phyloP scores from a whole-genome alignment of 2,329 filamentous ascomycete genomes.

The Microsporum audouinii region DNA sequence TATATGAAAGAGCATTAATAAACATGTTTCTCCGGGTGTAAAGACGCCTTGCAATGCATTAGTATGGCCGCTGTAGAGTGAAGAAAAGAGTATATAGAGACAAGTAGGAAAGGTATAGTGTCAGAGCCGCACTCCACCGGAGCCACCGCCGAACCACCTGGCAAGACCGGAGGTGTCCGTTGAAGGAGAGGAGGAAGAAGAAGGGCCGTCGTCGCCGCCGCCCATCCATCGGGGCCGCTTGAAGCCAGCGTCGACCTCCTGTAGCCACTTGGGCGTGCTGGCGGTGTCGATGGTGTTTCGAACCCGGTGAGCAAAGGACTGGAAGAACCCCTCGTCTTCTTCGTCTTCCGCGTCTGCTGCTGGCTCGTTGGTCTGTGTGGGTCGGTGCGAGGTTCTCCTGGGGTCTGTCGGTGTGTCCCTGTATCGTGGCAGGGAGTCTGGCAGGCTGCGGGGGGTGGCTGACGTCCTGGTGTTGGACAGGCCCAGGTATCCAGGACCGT shows the following conservation, averaged over 20 bases:
- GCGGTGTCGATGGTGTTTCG: slow-evolving; percentile 84
- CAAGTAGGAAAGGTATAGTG: not conserved
- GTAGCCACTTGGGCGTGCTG: slow-evolving; percentile 71
- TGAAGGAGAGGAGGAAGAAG: not conserved
- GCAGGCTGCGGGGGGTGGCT: not conserved
- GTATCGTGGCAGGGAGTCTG: slow-evolving; percentile 4
- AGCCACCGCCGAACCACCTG: not conserved
- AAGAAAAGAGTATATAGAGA: not conserved
- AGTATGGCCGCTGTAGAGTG: too few relatives aligned
- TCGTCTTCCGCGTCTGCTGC: slow-evolving; percentile 18
- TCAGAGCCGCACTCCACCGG: slow-evolving; percentile 1
- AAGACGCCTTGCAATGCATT: too few relatives aligned
- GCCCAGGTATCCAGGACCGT: slow-evolving; percentile 44
- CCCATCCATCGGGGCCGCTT: slow-evolving; percentile 76
- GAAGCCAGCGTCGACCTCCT: slow-evolving; percentile 56
- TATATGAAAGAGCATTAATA: too few relatives aligned
- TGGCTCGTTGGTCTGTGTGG: not conserved
- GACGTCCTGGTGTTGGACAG: slow-evolving; percentile 23
- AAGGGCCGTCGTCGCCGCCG: slow-evolving; percentile 38
- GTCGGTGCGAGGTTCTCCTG: not conserved
- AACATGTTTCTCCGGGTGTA: too few relatives aligned
- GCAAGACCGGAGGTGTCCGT: not conserved
- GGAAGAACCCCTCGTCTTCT: slow-evolving; percentile 62
- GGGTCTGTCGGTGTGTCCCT: slow-evolving; percentile 1
- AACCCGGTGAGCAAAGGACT: slow-evolving; percentile 70